Percentiles rank a stretch among this genome's conserved stretches.
Evolutionary conservation across 2,329 filamentous ascomycete genomes (phyloP).

Genomic region (Epichloe bromicola): DNA sequence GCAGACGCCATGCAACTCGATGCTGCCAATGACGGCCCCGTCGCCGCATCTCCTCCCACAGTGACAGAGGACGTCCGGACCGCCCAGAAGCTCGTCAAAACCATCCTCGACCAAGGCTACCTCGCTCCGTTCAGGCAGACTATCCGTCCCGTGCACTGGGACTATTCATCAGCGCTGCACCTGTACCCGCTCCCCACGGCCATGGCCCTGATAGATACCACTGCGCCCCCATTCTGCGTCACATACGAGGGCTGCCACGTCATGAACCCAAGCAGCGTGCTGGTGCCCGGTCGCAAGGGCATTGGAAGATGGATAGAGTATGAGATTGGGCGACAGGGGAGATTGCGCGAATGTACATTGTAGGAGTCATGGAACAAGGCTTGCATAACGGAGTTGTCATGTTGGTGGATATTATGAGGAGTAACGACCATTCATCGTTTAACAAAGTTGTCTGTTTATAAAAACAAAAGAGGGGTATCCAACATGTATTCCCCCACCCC

Average conservation of each 20-base stretch:
- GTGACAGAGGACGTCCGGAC: slow-evolving; percentile 37
- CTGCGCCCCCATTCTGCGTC: slow-evolving; percentile 69
- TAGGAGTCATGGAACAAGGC: slow-evolving; percentile 14
- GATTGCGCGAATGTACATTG: slow-evolving; percentile 48
- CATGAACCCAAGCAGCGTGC: slow-evolving; percentile 75
- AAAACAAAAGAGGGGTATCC: background rate
- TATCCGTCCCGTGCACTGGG: slow-evolving; percentile 77
- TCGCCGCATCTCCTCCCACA: slow-evolving; percentile 7
- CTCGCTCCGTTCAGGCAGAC: slow-evolving; percentile 76
- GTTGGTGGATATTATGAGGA: background rate
- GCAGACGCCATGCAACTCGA: slow-evolving; percentile 29
- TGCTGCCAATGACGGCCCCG: slow-evolving; percentile 19
- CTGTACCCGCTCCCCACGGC: slow-evolving; percentile 82
- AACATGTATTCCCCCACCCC: background rate
- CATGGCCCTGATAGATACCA: slow-evolving; percentile 69
- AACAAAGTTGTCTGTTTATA: background rate
- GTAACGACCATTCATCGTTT: background rate
- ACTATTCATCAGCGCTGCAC: slow-evolving; percentile 62
- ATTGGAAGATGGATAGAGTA: slow-evolving; percentile 82
- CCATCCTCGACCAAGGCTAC: slow-evolving; percentile 79
- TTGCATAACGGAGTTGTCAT: background rate
- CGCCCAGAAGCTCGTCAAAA: slow-evolving; percentile 74
- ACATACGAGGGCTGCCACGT: slow-evolving; percentile 95
- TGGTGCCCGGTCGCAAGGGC: slow-evolving; percentile 54
- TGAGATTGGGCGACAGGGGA: slow-evolving; percentile 48